Percentiles rank a stretch among this genome's conserved stretches.
Evolutionary conservation across 176 grass and related monocot species (phyloP).

Genomic region (Bonia amplexicaulis): DNA sequence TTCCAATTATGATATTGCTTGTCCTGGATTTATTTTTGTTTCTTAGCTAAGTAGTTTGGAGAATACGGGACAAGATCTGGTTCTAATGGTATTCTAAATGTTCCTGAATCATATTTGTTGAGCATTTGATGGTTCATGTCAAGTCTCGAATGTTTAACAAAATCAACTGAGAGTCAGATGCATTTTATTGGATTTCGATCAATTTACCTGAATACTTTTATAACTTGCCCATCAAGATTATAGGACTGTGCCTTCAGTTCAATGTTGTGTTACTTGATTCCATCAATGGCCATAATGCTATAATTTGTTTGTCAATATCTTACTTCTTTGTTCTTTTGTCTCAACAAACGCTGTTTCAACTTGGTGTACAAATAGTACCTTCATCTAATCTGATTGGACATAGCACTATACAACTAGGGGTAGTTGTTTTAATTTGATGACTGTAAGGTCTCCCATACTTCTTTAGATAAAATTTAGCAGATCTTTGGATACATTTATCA

Average conservation of each 20-base stretch:
- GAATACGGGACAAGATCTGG: neutral
- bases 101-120: neutral
- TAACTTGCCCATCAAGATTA: neutral
- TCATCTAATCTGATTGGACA: neutral
- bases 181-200: neutral
- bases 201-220: neutral
- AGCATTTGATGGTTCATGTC: neutral
- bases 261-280: neutral
- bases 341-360: neutral
- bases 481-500: constrained; percentile 14
- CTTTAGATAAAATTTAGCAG: neutral
- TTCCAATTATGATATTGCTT: neutral
- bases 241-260: neutral
- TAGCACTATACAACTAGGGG: neutral
- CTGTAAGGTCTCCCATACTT: neutral
- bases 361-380: neutral
- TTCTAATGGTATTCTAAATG: neutral
- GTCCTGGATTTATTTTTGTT: neutral
- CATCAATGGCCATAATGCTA: neutral
- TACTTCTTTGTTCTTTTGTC: neutral
- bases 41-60: neutral
- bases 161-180: neutral
- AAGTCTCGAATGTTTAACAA: neutral
- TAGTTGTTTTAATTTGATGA: neutral
- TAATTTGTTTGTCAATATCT: neutral